These are phyloP conservation scores for Capsicum pubescens DNA, from an alignment of 257 asterid genomes.

Conservation along the genomic window DNA sequence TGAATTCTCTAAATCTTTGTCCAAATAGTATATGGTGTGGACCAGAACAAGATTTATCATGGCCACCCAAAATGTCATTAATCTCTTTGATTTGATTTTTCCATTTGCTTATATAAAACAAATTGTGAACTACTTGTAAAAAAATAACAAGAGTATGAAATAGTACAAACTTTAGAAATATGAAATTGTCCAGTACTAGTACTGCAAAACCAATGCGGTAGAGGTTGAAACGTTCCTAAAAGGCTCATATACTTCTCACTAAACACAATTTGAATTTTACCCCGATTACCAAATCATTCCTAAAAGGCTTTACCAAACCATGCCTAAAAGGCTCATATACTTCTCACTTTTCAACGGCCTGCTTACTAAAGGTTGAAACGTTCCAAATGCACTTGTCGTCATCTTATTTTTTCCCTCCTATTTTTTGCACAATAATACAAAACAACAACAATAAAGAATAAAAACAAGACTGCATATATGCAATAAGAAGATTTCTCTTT, in stretches of 20 bases:
- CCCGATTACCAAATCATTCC: no score
- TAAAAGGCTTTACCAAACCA: not conserved
- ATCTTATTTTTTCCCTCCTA: constrained; percentile 24
- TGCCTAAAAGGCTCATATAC: constrained; percentile 29
- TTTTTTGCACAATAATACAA: constrained; percentile 16
- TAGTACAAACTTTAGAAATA: not conserved
- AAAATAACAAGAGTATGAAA: not conserved
- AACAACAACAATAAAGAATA: not conserved
- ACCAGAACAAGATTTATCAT: constrained; percentile 44
- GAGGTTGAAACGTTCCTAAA: no score
- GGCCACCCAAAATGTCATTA: not conserved
- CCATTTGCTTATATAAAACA: not conserved
- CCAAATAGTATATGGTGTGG: constrained; percentile 51
- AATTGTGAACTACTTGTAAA: not conserved
- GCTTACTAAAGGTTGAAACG: constrained; percentile 28
- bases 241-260: no score
- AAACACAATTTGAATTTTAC: no score
- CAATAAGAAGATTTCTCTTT: not conserved
- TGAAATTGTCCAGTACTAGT: not conserved
- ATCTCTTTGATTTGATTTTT: not conserved
- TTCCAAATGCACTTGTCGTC: constrained; percentile 29
- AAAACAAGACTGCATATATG: not conserved
- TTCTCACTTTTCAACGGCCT: constrained; percentile 58
- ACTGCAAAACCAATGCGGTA: not conserved
- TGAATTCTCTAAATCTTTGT: constrained; percentile 46